Evolutionary conservation across 176 grass and related monocot species (phyloP), one percentile per base, ranked within the genome.

Genomic region (Oryza nivara): DNA sequence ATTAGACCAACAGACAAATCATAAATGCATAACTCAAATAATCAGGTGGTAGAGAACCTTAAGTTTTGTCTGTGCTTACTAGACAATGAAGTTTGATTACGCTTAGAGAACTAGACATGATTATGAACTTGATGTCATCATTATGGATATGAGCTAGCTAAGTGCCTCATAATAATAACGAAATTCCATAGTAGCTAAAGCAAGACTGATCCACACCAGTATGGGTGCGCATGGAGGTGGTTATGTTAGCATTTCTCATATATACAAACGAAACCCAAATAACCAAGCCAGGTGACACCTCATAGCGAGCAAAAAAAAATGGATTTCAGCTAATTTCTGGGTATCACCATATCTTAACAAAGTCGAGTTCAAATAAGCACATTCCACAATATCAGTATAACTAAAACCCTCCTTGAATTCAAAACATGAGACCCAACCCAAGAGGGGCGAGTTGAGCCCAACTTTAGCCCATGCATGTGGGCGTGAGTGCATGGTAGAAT

Each of bases 131-230:
- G 75, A 25, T 78, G 34, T 77, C 56, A 45, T 25, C 25, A 52
- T 12, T 54, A 52, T 75, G 47, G 13, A 52, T 13, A 52, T 71
- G n/a, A 72, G 67, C 25, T 47, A 70, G 35, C 49, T 28, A 72
- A n/a, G 34, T 82, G 23, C 14, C 51, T 44, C 65, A 11, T 43
- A 82, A 45, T 44, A 28, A 78, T 38, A 65, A 45, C 1, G 13
- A 38, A 69, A 51, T 23, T 30, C 41, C 41, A 25, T 16, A 65
- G 19, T 34, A 35, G 36, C 6, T 75, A 75, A 74, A 22, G 4
- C 19, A 83, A 66, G 70, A 74, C 17, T 23, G 71, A 83, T 17
- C n/a, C 58, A 5, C 65, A 79, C 40, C 76, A 66, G 40, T 66
- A 9, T 11, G 22, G 41, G 76, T 79, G 76, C 61, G 47, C 14